These are phyloP conservation scores for Stephania yunnanensis DNA, from an alignment of 164 flowering plant genomes.

Conservation along the genomic window DNA sequence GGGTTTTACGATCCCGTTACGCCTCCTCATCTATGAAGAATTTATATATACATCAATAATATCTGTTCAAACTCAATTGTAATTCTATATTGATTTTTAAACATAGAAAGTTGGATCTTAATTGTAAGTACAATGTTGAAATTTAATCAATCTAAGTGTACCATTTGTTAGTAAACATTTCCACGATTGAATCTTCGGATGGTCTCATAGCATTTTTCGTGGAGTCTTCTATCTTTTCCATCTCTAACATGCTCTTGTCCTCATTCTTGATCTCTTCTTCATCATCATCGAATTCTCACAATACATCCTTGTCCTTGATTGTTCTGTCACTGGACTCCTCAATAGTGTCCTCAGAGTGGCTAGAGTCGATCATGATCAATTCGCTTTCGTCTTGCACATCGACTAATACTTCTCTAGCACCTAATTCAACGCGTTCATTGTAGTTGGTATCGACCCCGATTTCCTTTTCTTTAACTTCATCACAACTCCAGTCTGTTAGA, in stretches of 20 bases:
- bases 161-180: slow-evolving; percentile 44
- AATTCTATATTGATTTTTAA: too few species aligned
- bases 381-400: not conserved
- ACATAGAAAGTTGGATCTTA: too few species aligned
- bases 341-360: not conserved
- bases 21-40: too few species aligned
- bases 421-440: not conserved
- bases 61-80: too few species aligned
- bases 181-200: slow-evolving; percentile 29
- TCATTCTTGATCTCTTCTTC: slow-evolving; percentile 9
- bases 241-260: not conserved
- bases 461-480: too few species aligned
- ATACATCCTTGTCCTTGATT: slow-evolving; percentile 27
- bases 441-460: too few species aligned
- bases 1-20: too few species aligned
- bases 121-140: too few species aligned
- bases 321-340: not conserved
- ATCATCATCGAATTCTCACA: slow-evolving; percentile 11
- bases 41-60: too few species aligned
- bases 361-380: not conserved
- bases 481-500: not conserved
- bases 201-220: not conserved
- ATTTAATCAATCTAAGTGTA: slow-evolving; percentile 1
- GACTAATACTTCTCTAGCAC: too few species aligned
- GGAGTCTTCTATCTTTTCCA: slow-evolving; percentile 2